Base-by-base conservation (phyloP, 495 filamentous ascomycete genomes). In the Pyronema domesticum region DNA sequence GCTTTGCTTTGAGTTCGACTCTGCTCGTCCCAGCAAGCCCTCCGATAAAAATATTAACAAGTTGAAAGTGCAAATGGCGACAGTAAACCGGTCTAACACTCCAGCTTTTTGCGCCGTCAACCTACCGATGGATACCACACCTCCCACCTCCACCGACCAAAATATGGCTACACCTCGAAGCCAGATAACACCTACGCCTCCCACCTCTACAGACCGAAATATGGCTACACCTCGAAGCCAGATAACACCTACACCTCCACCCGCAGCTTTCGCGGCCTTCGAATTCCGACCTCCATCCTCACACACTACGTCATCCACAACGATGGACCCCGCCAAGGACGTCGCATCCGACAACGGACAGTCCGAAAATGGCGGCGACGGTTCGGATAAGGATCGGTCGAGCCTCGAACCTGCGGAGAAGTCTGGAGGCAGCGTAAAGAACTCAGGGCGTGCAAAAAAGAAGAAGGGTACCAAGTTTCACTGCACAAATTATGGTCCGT, bases 391-490 rank as follows among this genome's bases (percentile, higher is more conserved):
- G 43, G 52, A 50, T 17, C 47, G 47, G 7, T 13, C 11, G 3
- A 54, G 52, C 30, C 8, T n/a, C 2, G 52, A 54, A 46, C 35
- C 50, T 43, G 37, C 50, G n/a, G 50, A 53, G 37, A 53, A 40
- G 23, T 53, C 50, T 19, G 52, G 40, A 18, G 50, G 34, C n/a
- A 53, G 37, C 7, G 50, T 8, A 10, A 53, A 53, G 50, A 46
- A 30, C 18, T 46, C 62, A 30, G 61, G 57, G 30, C 60, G 63
- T 40, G 55, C 51, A 13, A 64, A 64, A 46, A 64, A 64, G 74
- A 96, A 96, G 71, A 95, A 95, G 68, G 89, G 89, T 1, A 89
- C 95, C 65, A 77, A 87, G 44, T 98, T 98, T 64, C 95, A 86
- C 67, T 98, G 91, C 70, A 94, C 84, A n/a, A 86, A 94, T 19